phyloP scores from a whole-genome alignment of 2,329 filamentous ascomycete species.

The Byssoonygena ceratinophila region DNA sequence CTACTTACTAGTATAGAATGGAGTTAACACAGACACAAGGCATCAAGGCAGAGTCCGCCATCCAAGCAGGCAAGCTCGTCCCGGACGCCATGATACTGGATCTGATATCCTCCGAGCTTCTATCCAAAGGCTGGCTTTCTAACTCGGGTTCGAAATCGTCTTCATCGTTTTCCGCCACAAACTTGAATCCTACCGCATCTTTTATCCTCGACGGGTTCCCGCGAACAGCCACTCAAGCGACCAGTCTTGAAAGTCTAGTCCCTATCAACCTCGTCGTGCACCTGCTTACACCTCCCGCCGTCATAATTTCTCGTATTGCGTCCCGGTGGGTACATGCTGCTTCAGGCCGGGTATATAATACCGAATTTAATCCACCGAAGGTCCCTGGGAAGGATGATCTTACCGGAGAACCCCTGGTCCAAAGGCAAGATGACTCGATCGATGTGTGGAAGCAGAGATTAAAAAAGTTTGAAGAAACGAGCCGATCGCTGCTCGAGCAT shows the following conservation, averaged over 20 bases:
- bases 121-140: slow-evolving; percentile 70
- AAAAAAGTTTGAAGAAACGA: slow-evolving; percentile 77
- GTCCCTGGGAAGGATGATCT: slow-evolving; percentile 75
- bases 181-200: slow-evolving; percentile 63
- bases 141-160: slow-evolving; percentile 36
- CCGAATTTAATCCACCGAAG: slow-evolving; percentile 76
- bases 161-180: slow-evolving; percentile 34
- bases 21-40: slow-evolving; percentile 43
- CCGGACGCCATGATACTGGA: slow-evolving; percentile 84
- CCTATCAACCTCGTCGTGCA: slow-evolving; percentile 94
- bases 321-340: slow-evolving; percentile 89
- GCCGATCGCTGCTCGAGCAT: slow-evolving; percentile 72
- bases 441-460: slow-evolving; percentile 74
- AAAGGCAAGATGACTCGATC: slow-evolving; percentile 75
- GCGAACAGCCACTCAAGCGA: slow-evolving; percentile 70
- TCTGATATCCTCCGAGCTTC: slow-evolving; percentile 82
- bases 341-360: slow-evolving; percentile 90
- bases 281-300: slow-evolving; percentile 70
- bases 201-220: slow-evolving; percentile 97
- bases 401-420: slow-evolving; percentile 74
- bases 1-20: neutral
- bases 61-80: slow-evolving; percentile 81
- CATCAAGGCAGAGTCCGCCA: slow-evolving; percentile 78
- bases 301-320: slow-evolving; percentile 80
- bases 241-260: slow-evolving; percentile 64